Evolutionary conservation across 2,329 filamentous ascomycete species (phyloP), one percentile per base, ranked within the genome.

Genomic region (Cryphonectria radicalis): DNA sequence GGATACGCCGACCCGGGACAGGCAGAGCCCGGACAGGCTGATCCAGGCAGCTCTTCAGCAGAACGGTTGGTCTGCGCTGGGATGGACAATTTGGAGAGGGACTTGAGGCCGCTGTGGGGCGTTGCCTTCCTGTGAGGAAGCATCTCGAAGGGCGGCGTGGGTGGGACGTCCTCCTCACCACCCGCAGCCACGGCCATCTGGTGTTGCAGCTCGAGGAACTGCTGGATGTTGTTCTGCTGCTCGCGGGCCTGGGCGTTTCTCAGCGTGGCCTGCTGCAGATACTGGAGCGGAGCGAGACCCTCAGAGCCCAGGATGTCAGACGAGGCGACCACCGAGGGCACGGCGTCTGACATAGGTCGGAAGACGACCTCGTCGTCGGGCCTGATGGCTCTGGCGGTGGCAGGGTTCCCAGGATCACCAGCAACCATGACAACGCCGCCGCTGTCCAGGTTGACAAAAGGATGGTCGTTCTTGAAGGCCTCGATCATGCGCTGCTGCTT

Each of bases 211-310:
- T 89, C 89, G 68, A 98, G 87, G 81, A 97, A 98, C 75, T 97
- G 93, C 77, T 93, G 91, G 50, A 98, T 94, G 76, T 95, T 97
- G 82, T 98, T 95, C 80, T 97, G 95, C 7, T 95, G 93, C 78
- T 98, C 94, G 68, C 92, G 88, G 25, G 86, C 84, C 77, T 92
- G 87, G 43, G 97, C 79, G 73, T 86, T 89, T 71, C 90, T 89
- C 22, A 97, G 89, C 59, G 86, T 87, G 65, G 91, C 89, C 79
- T 94, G 91, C 76, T 94, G 91, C 53, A 98, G 87, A 74, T 90
- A 89, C 71, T 88, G 87, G 72, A 95, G 86, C 35, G 90, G 85
- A 32, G 91, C 87, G 17, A 90, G 79, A 63, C 79, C 81, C 50
- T 88, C 88, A 7, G 93, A 91, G 2, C 94, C 95, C 74, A 98